These are phyloP conservation scores for Jatropha podagrica DNA, from an alignment of 441 rosid species.

Conservation along the genomic window DNA sequence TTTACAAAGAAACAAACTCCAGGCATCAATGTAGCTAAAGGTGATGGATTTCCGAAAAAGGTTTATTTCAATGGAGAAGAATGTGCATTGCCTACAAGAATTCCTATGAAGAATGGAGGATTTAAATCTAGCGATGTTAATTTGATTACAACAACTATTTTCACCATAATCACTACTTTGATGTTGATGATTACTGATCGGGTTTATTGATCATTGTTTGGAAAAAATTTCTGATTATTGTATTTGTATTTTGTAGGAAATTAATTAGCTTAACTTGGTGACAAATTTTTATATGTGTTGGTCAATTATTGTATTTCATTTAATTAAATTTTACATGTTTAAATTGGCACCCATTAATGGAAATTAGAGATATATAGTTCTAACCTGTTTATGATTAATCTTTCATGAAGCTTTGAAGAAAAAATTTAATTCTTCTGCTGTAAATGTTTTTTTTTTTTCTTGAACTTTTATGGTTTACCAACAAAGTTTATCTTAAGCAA, in stretches of 20 bases:
- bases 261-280: neutral
- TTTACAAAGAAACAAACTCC: constrained; percentile 56
- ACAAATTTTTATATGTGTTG: neutral
- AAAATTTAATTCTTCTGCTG: no score
- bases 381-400: no score
- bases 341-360: neutral
- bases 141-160: constrained; percentile 16
- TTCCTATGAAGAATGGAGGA: constrained; percentile 47
- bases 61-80: constrained; percentile 87
- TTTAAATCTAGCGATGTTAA: constrained; percentile 19
- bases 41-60: constrained; percentile 77
- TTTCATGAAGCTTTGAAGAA: no score
- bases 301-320: neutral
- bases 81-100: constrained; percentile 64
- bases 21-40: constrained; percentile 39
- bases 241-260: neutral
- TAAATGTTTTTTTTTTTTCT: no score
- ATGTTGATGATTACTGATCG: neutral
- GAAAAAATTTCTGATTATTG: neutral
- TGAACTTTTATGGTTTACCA: no score
- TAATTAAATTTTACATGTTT: neutral
- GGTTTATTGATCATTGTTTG: neutral
- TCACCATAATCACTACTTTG: neutral
- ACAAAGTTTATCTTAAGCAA: no score
- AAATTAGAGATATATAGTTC: neutral